Evolutionary conservation across 2,329 filamentous ascomycete genomes (phyloP).

Genomic region (Paracamarosporium sp.): DNA sequence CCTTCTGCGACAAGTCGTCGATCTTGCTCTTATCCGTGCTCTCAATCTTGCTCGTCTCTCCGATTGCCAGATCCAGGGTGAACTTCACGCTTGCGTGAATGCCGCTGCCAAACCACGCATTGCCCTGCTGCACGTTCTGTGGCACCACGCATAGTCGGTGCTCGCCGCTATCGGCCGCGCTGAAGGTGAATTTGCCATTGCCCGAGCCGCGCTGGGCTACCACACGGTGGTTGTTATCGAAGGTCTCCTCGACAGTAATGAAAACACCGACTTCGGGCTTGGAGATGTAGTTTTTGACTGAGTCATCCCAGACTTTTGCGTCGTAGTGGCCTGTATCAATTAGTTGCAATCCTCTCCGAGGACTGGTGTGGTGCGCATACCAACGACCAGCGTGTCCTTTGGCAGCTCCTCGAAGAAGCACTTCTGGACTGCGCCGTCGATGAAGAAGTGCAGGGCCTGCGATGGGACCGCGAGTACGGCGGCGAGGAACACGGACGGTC

Average conservation of each 20-base stretch:
- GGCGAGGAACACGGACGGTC: constrained; percentile 66
- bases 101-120: constrained; percentile 71
- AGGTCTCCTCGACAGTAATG: constrained; percentile 95
- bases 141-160: constrained; percentile 96
- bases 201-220: constrained; percentile 81
- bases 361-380: constrained; percentile 52
- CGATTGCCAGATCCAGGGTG: constrained; percentile 88
- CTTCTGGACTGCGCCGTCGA: constrained; percentile 84
- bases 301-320: constrained; percentile 82
- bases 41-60: constrained; percentile 92
- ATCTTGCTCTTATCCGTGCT: constrained; percentile 93
- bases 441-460: constrained; percentile 93
- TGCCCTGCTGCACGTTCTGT: constrained; percentile 71
- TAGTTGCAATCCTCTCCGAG: neutral
- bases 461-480: constrained; percentile 67
- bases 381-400: constrained; percentile 95
- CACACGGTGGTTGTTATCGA: constrained; percentile 97
- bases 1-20: constrained; percentile 83
- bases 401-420: constrained; percentile 99
- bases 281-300: constrained; percentile 70
- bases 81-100: constrained; percentile 81
- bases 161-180: constrained; percentile 90
- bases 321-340: constrained; percentile 73
- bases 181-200: constrained; percentile 91
- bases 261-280: constrained; percentile 81